Evolutionary conservation across 768 basidiomycete genomes (phyloP), one percentile per base, ranked within the genome.

Genomic region (Trametes maxima): DNA sequence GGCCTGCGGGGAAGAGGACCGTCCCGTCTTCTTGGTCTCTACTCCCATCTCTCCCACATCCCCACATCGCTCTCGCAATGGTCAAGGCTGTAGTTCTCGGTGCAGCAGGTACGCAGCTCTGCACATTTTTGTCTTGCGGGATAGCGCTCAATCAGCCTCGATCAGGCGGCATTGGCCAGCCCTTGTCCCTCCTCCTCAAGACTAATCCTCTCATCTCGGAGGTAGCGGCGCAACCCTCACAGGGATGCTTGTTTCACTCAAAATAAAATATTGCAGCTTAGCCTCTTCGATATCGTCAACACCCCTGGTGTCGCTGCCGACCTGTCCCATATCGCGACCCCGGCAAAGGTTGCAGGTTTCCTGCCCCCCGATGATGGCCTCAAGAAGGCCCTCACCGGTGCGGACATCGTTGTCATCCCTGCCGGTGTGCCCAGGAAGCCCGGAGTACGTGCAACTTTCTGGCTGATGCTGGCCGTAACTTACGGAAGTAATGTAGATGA

Each of bases 221-320:
- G 82, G 92, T 90, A 70, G 54, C 16, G 10, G 44, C 22, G 21
- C 43, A 12, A 5, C 14, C 5, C 42, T 8, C 17, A 37, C 5
- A 43, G 33, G 7, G 11, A 54, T 35, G 5, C 11, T 16, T 14
- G n/a, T 13, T 21, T 44, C 53, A 14, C 45, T 40, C 16, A 57
- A 2, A 21, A 12, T 1, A 2, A 6, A 3, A 17, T 28, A 54
- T 19, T 69, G 21, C 21, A 95, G 89, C 89, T 98, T 52, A 79
- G 85, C 54, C 86, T 98, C 61, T 98, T 82, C 74, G 96, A 98
- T 93, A 95, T 98, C 77, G 94, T 95, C 70, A 92, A 94, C 76
- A 90, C 95, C n/a, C 94, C 94, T 16, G 96, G 96, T 72, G 96
- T 99, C 65, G 94, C 95, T 37, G 92, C 88, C 60, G 96, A 99